Evolutionary conservation across 2,329 filamentous ascomycete species (phyloP).

Genomic region (Alternaria brassicae): DNA sequence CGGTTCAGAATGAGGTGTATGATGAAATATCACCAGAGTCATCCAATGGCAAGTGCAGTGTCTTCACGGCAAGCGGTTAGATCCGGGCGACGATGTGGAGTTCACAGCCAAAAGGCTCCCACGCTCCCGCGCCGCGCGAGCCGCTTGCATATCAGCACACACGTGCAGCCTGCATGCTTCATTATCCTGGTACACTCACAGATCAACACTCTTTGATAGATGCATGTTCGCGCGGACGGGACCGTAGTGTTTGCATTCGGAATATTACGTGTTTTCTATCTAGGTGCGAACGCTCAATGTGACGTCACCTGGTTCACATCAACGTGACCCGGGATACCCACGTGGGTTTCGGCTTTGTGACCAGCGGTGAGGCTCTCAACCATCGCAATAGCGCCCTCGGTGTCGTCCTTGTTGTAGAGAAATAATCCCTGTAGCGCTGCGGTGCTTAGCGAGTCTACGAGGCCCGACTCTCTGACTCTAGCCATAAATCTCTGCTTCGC

Average conservation of each 20-base stretch:
- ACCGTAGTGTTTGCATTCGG: neutral
- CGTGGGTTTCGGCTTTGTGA: slow-evolving; percentile 35
- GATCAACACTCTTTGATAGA: slow-evolving; percentile 2
- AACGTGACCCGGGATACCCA: slow-evolving; percentile 43
- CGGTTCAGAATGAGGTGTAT: slow-evolving; percentile 5
- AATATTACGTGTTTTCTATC: slow-evolving; percentile 5
- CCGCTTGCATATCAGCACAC: slow-evolving; percentile 20
- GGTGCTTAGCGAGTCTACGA: slow-evolving; percentile 79
- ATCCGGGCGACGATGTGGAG: slow-evolving; percentile 16
- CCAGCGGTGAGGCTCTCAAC: slow-evolving; percentile 65
- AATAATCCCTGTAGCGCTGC: slow-evolving; percentile 94
- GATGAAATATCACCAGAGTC: neutral
- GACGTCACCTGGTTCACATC: slow-evolving; percentile 29
- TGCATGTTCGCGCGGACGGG: slow-evolving; percentile 1
- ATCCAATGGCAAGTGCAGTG: slow-evolving; percentile 6
- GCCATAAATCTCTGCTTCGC: slow-evolving; percentile 73
- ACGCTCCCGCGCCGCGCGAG: slow-evolving; percentile 15
- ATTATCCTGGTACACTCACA: slow-evolving; percentile 1
- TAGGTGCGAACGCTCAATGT: neutral
- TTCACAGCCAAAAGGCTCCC: neutral
- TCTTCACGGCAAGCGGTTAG: slow-evolving; percentile 17
- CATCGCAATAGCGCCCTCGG: slow-evolving; percentile 84
- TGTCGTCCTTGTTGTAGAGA: slow-evolving; percentile 90
- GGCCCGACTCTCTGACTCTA: slow-evolving; percentile 71
- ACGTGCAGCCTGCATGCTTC: slow-evolving; percentile 9